Conservation (phyloP, 2,329 filamentous ascomycete species). For the Phialophora tarda region DNA sequence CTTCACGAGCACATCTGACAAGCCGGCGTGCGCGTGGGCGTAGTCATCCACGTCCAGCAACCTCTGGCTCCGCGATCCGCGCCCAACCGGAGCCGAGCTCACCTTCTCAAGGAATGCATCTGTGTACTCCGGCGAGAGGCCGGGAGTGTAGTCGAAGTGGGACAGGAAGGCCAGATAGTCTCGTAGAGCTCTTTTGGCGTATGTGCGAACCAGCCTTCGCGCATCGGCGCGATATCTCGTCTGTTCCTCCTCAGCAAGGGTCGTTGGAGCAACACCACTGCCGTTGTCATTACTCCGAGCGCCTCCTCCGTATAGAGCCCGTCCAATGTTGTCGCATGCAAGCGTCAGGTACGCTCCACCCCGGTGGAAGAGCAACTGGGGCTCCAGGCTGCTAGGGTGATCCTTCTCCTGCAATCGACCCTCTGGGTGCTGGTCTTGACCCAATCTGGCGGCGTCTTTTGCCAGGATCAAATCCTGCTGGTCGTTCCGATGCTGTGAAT, state of each 20-base stretch:
- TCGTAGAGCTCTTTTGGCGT: conserved; percentile 75
- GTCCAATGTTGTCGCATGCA: conserved; percentile 69
- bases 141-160: conserved; percentile 78
- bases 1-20: conserved; percentile 34
- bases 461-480: conserved; percentile 57
- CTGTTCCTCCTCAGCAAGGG: conserved; percentile 50
- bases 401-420: conserved; percentile 64
- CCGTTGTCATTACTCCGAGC: conserved; percentile 39
- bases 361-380: conserved; percentile 77
- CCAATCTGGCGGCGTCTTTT: conserved; percentile 49
- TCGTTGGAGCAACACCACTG: conserved; percentile 42
- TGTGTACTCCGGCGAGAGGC: conserved; percentile 63
- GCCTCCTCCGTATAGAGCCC: conserved; percentile 57
- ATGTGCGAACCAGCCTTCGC: conserved; percentile 71
- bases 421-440: conserved; percentile 55
- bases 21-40: conserved; percentile 41
- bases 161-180: conserved; percentile 76
- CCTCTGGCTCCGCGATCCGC: conserved; percentile 38
- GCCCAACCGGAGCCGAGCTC: conserved; percentile 60
- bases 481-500: conserved; percentile 58
- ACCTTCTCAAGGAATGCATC: conserved; percentile 63
- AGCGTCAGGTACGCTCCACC: conserved; percentile 73
- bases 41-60: conserved; percentile 37
- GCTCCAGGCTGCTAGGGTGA: conserved; percentile 75
- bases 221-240: conserved; percentile 57